Conservation (phyloP, 2,329 filamentous ascomycete genomes). For the Microdochium bolleyi region DNA sequence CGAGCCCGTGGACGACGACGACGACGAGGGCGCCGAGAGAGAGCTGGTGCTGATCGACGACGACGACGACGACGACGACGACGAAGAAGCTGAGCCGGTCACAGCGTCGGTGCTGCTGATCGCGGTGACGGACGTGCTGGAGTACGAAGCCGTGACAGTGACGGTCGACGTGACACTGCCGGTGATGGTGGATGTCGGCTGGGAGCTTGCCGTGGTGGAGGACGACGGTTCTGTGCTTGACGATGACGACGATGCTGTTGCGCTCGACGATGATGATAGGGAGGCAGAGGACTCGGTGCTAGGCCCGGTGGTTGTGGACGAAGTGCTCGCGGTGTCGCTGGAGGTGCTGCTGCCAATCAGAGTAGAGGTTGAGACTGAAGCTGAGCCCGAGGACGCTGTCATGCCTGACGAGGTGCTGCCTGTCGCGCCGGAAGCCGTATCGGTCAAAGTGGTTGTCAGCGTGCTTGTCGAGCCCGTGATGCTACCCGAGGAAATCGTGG, state of each 20-base stretch:
- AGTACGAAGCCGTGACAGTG: background rate
- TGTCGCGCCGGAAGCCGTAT: no score
- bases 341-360: background rate
- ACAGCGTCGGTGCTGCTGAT: background rate
- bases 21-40: background rate
- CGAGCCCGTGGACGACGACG: constrained; percentile 1
- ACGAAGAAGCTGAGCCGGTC: constrained; percentile 1
- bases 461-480: no score
- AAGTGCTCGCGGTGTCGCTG: background rate
- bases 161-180: background rate
- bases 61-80: constrained; percentile 1
- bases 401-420: no score
- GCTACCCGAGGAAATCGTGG: no score
- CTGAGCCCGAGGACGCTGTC: no score
- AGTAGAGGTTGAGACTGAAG: no score
- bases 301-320: no score
- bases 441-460: background rate
- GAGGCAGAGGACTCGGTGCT: no score
- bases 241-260: no score
- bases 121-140: constrained; percentile 1
- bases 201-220: background rate
- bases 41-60: background rate
- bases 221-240: no score
- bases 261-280: no score
- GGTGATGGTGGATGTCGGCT: background rate